These are phyloP conservation scores for Euryodendron excelsum DNA, from an alignment of 148 eudicot species.

Conservation along the genomic window DNA sequence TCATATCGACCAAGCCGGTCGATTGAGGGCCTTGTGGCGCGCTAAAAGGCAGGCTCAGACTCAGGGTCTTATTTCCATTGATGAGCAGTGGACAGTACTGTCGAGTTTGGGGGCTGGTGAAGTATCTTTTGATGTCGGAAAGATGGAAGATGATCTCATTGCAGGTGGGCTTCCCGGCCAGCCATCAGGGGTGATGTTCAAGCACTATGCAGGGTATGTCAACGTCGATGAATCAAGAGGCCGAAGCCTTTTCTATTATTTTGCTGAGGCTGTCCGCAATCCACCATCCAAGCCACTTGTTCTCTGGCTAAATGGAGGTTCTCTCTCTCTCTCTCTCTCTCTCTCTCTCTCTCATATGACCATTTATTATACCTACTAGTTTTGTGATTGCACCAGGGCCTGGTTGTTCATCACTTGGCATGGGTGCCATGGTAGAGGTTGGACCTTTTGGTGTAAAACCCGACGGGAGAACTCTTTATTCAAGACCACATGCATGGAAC, in stretches of 20 bases:
- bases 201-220: conserved; percentile 50
- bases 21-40: conserved; percentile 16
- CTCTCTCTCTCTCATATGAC: too few species aligned
- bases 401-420: conserved; percentile 53
- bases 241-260: conserved; percentile 43
- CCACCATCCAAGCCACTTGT: conserved; percentile 38
- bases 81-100: conserved; percentile 5
- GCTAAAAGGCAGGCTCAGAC: conserved; percentile 10
- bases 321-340: too few species aligned
- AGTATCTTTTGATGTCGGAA: conserved; percentile 9
- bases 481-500: conserved; percentile 39
- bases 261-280: conserved; percentile 36
- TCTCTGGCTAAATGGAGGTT: conserved; percentile 59
- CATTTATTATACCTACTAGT: too few species aligned
- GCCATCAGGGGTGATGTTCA: conserved; percentile 29
- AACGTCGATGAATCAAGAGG: conserved; percentile 38
- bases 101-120: too few species aligned
- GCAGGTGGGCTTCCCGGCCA: conserved; percentile 40
- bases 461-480: conserved; percentile 39
- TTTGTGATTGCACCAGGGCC: conserved; percentile 31
- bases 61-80: background rate
- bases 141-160: conserved; percentile 34
- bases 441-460: conserved; percentile 52
- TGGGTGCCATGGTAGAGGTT: conserved; percentile 51
- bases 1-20: conserved; percentile 17